phyloP scores from a whole-genome alignment of 129 eudicot genomes.

The Pseudognaphalium luteoalbum region DNA sequence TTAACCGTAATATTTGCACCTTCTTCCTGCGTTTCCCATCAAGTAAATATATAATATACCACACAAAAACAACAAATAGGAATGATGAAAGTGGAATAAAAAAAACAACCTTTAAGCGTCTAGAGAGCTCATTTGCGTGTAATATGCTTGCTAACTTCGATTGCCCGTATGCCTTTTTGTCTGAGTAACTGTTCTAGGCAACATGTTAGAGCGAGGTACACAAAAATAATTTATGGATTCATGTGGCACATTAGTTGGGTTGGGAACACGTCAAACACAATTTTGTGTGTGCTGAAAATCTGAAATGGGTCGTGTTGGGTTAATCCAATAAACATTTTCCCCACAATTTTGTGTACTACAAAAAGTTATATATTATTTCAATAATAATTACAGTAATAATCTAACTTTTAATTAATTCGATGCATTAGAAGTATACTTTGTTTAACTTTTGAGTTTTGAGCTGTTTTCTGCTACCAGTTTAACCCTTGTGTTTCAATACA shows the following conservation, averaged over 20 bases:
- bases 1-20: constrained; percentile 81
- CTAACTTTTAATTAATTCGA: not conserved
- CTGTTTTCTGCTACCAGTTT: not conserved
- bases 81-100: not conserved
- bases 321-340: not conserved
- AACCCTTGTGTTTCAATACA: not conserved
- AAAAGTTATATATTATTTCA: not conserved
- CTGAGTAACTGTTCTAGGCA: constrained; percentile 58
- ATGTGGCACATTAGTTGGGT: not conserved
- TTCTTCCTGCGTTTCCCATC: constrained; percentile 54
- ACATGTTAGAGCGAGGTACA: not conserved
- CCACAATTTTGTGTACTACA: not conserved
- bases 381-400: not conserved
- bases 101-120: constrained; percentile 57
- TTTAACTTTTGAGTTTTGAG: not conserved
- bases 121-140: constrained; percentile 93
- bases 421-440: not conserved
- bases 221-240: not conserved
- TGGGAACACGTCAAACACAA: not conserved
- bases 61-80: not conserved
- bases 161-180: constrained; percentile 88
- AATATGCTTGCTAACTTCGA: constrained; percentile 78
- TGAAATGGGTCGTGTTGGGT: not conserved
- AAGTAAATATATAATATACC: not conserved
- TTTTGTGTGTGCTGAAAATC: not conserved